These are phyloP conservation scores for Botryosphaeria agaves DNA, from an alignment of 2,329 filamentous ascomycete species.

Conservation along the genomic window DNA sequence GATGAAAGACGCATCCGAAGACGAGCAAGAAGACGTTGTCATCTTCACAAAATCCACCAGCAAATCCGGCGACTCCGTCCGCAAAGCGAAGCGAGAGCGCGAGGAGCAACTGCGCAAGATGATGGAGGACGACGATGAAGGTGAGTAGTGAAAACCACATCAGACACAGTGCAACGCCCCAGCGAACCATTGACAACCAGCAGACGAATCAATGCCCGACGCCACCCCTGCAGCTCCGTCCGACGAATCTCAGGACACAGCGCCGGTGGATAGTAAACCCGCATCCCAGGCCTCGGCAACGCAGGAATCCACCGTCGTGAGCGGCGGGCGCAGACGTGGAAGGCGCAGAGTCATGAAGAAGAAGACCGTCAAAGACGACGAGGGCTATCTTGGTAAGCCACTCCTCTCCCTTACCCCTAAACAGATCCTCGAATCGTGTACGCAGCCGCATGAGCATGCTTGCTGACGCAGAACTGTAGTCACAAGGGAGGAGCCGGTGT, in stretches of 20 bases:
- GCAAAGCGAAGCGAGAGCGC: constrained; percentile 38
- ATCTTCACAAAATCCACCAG: constrained; percentile 17
- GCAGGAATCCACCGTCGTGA: constrained; percentile 32
- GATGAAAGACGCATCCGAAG: constrained; percentile 40
- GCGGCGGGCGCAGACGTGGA: constrained; percentile 57
- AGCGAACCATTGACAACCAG: too few species aligned
- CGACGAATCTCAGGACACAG: too few species aligned
- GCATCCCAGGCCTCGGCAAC: too few species aligned
- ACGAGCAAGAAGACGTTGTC: constrained; percentile 36
- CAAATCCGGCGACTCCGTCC: constrained; percentile 10
- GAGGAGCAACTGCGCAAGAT: constrained; percentile 51
- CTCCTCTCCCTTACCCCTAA: neutral
- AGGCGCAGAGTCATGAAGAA: constrained; percentile 73
- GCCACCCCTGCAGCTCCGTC: too few species aligned
- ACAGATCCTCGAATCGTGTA: too few species aligned
- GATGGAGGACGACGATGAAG: constrained; percentile 62
- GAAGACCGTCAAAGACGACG: constrained; percentile 69
- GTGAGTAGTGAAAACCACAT: too few species aligned
- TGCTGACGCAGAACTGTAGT: constrained; percentile 36
- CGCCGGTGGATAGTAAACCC: too few species aligned
- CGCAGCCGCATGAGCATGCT: too few species aligned
- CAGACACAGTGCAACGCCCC: too few species aligned
- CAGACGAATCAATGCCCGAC: neutral
- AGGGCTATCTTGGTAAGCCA: constrained; percentile 68
- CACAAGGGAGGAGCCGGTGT: constrained; percentile 65